Base-by-base conservation (phyloP, 108 stramenopile species). In the Skeletonema costatum region DNA sequence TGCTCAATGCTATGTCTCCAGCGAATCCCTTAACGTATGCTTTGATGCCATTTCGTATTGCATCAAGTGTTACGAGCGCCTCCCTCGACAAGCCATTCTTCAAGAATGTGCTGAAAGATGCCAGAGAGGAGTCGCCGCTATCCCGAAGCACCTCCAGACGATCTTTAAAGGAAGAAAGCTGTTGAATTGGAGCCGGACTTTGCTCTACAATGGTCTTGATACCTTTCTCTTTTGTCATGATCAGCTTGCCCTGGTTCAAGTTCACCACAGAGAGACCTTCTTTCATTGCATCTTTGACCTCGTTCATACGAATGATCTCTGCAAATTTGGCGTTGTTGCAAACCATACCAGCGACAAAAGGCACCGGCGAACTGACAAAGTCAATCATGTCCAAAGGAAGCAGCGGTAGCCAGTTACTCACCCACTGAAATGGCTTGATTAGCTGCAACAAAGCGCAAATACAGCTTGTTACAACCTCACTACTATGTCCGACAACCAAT, bases 311-410 rank as follows among this genome's bases (percentile, higher is more conserved):
- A 44, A 77, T 38, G 21, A 13, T 60, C 8, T 13, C 8, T 6
- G 17, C 3, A 19, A 39, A 13, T 9, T 30, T 29, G 19, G 17
- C 3, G 36, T 32, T 31, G 12, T 64, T 64, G 4, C 35, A 62
- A 17, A 71, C 42, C n/a, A 77, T n/a, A 32, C 76, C 76, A 8
- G 61, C 39, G 31, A 77, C 48, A 46, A 77, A 77, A n/a, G 76
- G 76, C 17, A 70, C 72, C 3, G 72, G 72, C 7, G 72, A 73
- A n/a, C 48, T 64, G 16, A 73, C 72, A 41, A 73, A 73, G 16
- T 73, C 72, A 19, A 73, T 14, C 72, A 73, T 73, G 6, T 39
- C 62, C 14, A n/a, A 2, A 25, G 72, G 72, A 29, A 73, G 63
- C 14, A 73, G 11, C 14, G 72, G 72, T 32, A 73, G 38, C 30